Base-by-base conservation (phyloP, 2,329 filamentous ascomycete genomes). In the Chrysoporthe cubensis region DNA sequence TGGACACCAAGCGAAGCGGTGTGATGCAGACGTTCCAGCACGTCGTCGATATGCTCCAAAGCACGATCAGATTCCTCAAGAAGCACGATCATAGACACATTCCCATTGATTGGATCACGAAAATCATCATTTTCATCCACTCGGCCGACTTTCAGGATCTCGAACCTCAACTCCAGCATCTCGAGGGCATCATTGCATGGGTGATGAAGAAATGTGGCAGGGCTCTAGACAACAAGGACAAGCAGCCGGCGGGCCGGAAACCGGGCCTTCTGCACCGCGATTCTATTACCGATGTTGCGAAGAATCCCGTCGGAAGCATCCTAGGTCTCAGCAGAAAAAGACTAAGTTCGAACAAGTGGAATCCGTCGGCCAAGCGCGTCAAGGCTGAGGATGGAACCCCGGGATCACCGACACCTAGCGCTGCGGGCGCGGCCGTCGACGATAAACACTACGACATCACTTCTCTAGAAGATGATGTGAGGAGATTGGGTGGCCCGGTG, bases 21-120 rank as follows among this genome's bases (percentile, higher is more conserved):
- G 48, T 52, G 48, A 52, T 52, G 48, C 48, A 52, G 48, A 52
- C 48, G 13, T 52, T 52, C 48, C 18, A 52, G 16, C 21, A 52
- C 48, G 48, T 52, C 18, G 48, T 21, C 48, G 16, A 4, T n/a
- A 52, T 52, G 48, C 48, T 52, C 48, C 48, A 26, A 14, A n/a
- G 4, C 2, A 52, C 48, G 48, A 52, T 52, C 9, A 11, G 3
- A n/a, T 52, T 52, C 21, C 18, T 52, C n/a, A 52, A 52, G 48
- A 26, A n/a, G 48, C 48, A 52, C 48, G 48, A 52, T 8, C 48
- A 52, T n/a, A 52, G n/a, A 18, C 18, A 21, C 48, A 52, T 52
- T 26, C 48, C 48, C 18, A 52, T 26, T 8, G 18, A 52, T 11
- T 52, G 48, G 48, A 52, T 52, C 48, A 52, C 18, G 48, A 26